Conservation (phyloP, 202 grass and related monocot species). For the Elaeis oleifera region DNA sequence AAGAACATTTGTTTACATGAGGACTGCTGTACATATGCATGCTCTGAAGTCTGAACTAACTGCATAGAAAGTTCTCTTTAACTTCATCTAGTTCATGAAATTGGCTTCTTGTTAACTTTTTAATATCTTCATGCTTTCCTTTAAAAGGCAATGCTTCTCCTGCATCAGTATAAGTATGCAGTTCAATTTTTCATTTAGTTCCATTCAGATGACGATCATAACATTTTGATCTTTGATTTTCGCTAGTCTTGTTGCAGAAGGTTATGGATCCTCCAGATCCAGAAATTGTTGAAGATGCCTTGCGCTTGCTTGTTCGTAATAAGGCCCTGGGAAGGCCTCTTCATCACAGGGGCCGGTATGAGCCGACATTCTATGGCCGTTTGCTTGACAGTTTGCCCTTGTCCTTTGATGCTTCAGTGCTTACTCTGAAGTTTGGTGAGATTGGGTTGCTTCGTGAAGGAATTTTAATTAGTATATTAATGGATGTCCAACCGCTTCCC, state of each 20-base stretch:
- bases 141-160: too few relatives aligned
- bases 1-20: too few relatives aligned
- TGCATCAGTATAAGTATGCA: background rate
- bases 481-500: conserved; percentile 79
- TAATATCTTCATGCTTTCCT: too few relatives aligned
- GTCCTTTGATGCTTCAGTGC: conserved; percentile 73
- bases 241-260: conserved; percentile 54
- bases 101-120: too few relatives aligned
- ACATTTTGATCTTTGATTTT: conserved; percentile 24
- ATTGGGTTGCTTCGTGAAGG: conserved; percentile 60
- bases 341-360: conserved; percentile 43
- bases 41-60: too few relatives aligned
- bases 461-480: conserved; percentile 64
- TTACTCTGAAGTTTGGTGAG: conserved; percentile 69
- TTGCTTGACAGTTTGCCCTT: conserved; percentile 81
- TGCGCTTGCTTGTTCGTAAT: conserved; percentile 59
- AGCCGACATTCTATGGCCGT: conserved; percentile 71
- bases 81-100: too few relatives aligned
- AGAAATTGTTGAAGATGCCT: conserved; percentile 51
- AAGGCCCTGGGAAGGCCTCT: conserved; percentile 50
- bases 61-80: too few relatives aligned
- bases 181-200: background rate
- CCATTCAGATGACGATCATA: background rate
- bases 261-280: conserved; percentile 62
- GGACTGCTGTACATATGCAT: too few relatives aligned